Conservation (phyloP, 2,329 filamentous ascomycete genomes). For the Trichophyton benhamiae region DNA sequence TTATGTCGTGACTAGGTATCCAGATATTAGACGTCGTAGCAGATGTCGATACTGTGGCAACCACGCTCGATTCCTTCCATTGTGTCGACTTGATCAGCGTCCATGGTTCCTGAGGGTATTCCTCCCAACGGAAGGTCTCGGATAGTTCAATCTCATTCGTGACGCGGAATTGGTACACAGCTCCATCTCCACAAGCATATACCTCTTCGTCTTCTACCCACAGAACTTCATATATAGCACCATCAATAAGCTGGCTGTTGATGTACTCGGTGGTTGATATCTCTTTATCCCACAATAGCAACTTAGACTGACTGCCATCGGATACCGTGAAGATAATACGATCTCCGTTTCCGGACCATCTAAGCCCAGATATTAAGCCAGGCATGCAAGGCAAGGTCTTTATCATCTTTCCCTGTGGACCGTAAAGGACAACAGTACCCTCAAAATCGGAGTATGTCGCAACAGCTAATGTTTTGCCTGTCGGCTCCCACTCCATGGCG, state of each 20-base stretch:
- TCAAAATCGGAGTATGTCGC: slow-evolving; percentile 34
- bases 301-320: slow-evolving; percentile 29
- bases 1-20: slow-evolving; percentile 35
- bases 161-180: slow-evolving; percentile 30
- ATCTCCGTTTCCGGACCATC: slow-evolving; percentile 30
- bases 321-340: slow-evolving; percentile 35
- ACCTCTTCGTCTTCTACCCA: slow-evolving; percentile 29
- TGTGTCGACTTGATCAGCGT: slow-evolving; percentile 29
- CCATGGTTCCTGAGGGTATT: slow-evolving; percentile 25
- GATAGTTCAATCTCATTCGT: slow-evolving; percentile 27
- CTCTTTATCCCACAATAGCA: slow-evolving; percentile 34
- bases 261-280: slow-evolving; percentile 28
- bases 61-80: slow-evolving; percentile 21
- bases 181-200: slow-evolving; percentile 31
- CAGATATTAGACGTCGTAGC: slow-evolving; percentile 29
- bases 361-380: slow-evolving; percentile 32
- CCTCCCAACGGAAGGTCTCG: slow-evolving; percentile 22
- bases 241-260: slow-evolving; percentile 25
- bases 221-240: slow-evolving; percentile 31
- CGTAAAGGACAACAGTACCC: slow-evolving; percentile 35
- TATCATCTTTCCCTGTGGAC: slow-evolving; percentile 31
- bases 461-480: slow-evolving; percentile 34
- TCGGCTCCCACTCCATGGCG: slow-evolving; percentile 35
- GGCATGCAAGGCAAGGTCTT: slow-evolving; percentile 36
- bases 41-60: slow-evolving; percentile 26